These are phyloP conservation scores for Fusarium sp. DNA, from an alignment of 2,329 filamentous ascomycete genomes.

Conservation along the genomic window DNA sequence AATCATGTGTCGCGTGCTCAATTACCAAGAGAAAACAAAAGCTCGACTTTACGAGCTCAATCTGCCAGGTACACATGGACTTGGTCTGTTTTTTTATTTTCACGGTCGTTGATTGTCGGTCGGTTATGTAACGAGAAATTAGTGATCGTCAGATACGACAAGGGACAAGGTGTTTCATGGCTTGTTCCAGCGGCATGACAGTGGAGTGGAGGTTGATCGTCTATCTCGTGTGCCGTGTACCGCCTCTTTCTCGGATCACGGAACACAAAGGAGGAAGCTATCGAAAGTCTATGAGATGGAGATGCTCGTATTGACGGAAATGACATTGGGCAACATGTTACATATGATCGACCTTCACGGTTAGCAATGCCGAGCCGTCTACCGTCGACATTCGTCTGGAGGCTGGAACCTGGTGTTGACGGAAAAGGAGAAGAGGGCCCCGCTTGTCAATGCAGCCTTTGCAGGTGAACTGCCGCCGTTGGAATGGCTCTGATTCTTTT, in stretches of 20 bases:
- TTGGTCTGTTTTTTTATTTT: background rate
- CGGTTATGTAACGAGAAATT: conserved; percentile 3
- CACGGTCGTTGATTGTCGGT: background rate
- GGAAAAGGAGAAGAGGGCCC: conserved; percentile 11
- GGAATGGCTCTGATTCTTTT: conserved; percentile 19
- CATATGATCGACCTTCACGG: background rate
- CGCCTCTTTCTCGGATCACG: background rate
- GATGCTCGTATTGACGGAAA: conserved; percentile 19
- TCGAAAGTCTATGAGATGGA: background rate
- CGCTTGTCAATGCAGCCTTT: conserved; percentile 19
- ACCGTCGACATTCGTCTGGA: background rate
- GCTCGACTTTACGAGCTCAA: background rate
- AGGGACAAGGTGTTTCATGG: background rate
- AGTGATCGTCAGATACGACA: conserved; percentile 12
- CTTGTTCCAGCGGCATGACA: background rate
- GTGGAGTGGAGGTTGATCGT: background rate
- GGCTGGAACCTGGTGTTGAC: background rate
- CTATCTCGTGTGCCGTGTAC: conserved; percentile 4
- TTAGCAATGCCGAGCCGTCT: conserved; percentile 3
- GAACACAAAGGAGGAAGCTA: background rate
- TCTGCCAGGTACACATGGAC: background rate
- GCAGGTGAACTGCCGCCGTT: conserved; percentile 27
- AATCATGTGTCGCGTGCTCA: conserved; percentile 22
- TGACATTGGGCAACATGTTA: background rate
- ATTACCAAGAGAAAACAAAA: conserved; percentile 3